Conservation (phyloP, 2,329 filamentous ascomycete species). For the Penicillium sp. region DNA sequence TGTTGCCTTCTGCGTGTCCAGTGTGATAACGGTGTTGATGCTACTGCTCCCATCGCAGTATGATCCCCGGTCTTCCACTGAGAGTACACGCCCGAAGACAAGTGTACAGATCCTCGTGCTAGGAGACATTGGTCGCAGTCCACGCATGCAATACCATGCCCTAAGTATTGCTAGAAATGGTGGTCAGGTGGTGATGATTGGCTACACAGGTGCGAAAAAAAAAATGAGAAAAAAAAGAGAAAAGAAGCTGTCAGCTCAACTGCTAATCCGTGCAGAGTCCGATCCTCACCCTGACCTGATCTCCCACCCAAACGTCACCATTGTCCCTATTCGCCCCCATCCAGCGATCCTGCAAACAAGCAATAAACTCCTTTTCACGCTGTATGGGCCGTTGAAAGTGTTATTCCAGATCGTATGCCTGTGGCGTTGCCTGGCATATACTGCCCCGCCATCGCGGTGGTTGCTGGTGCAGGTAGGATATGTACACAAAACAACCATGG, state of each 20-base stretch:
- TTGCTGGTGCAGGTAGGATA: slow-evolving; percentile 72
- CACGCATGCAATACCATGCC: slow-evolving; percentile 98
- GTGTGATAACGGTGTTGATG: slow-evolving; percentile 51
- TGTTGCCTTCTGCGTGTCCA: slow-evolving; percentile 47
- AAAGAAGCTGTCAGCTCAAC: not conserved
- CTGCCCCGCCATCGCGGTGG: slow-evolving; percentile 73
- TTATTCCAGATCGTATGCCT: slow-evolving; percentile 76
- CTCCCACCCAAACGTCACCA: slow-evolving; percentile 65
- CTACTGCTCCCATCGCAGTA: slow-evolving; percentile 56
- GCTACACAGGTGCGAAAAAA: slow-evolving; percentile 70
- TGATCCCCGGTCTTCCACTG: slow-evolving; percentile 28
- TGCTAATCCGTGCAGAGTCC: slow-evolving; percentile 59
- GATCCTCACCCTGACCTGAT: slow-evolving; percentile 76
- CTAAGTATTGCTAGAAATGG: slow-evolving; percentile 84
- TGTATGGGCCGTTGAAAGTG: slow-evolving; percentile 81
- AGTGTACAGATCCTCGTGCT: slow-evolving; percentile 83
- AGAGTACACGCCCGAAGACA: slow-evolving; percentile 34
- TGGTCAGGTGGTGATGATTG: slow-evolving; percentile 78
- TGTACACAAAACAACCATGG: not conserved
- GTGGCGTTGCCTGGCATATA: slow-evolving; percentile 71
- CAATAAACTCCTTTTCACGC: slow-evolving; percentile 71
- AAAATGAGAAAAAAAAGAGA: not conserved
- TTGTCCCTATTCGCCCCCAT: slow-evolving; percentile 69
- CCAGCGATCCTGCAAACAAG: slow-evolving; percentile 67
- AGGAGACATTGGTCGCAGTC: slow-evolving; percentile 91